A percentile compares a stretch with the other conserved stretches of the same genome.
phyloP scores from a whole-genome alignment of 2,329 filamentous ascomycete species.

The Teratosphaeria nubilosa region DNA sequence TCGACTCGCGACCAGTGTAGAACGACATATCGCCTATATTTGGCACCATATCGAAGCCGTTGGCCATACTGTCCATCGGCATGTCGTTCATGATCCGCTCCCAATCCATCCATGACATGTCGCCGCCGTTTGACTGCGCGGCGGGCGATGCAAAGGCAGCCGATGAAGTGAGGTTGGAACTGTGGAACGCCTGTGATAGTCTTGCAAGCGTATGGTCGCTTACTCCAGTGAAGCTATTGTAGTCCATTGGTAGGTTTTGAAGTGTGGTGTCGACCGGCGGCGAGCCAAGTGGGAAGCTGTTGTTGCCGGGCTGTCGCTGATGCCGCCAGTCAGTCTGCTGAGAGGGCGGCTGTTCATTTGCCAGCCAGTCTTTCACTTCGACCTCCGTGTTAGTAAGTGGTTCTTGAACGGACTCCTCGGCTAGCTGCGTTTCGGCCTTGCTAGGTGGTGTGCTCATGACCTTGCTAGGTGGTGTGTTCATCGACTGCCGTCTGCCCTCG shows the following conservation, averaged over 20 bases:
- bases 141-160: neutral
- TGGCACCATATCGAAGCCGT: neutral
- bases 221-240: neutral
- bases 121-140: neutral
- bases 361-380: neutral
- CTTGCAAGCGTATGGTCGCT: neutral
- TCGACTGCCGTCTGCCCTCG: conserved; percentile 4
- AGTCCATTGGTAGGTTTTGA: conserved; percentile 1
- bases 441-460: neutral
- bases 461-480: neutral
- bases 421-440: neutral
- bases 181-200: neutral
- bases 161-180: neutral
- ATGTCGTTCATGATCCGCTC: conserved; percentile 4
- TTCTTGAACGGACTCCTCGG: neutral
- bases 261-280: conserved; percentile 2
- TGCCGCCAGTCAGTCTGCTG: neutral
- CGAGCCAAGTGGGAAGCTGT: neutral
- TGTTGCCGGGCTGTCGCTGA: neutral
- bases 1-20: neutral
- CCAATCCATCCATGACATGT: conserved; percentile 3
- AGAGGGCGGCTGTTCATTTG: neutral
- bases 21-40: neutral
- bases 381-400: neutral
- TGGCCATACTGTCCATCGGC: neutral